These are phyloP conservation scores for Perkinsus marinus DNA, from an alignment of 169 alveolate genomes.

Conservation along the genomic window DNA sequence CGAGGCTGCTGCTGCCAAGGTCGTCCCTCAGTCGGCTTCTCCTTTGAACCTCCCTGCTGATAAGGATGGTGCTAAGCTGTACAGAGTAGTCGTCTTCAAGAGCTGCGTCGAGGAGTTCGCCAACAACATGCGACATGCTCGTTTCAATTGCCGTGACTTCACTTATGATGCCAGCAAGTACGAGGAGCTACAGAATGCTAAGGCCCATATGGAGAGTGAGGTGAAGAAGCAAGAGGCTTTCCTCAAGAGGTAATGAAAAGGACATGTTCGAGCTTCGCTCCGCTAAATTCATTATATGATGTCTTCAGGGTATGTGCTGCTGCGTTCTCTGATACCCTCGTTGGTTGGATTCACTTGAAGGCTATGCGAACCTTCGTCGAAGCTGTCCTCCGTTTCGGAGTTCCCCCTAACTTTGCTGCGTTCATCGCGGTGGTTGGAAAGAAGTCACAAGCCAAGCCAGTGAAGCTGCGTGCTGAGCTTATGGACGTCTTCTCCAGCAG, in stretches of 20 bases:
- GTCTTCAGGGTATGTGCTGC: conserved; percentile 47
- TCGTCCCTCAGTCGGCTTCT: conserved; percentile 53
- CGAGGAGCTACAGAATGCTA: conserved; percentile 19
- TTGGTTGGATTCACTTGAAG: conserved; percentile 56
- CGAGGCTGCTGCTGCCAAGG: conserved; percentile 39
- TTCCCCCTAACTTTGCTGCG: conserved; percentile 58
- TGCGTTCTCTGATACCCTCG: conserved; percentile 54
- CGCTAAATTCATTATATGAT: neutral
- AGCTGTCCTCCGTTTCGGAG: conserved; percentile 60
- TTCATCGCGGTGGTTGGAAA: conserved; percentile 26
- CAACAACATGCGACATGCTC: conserved; percentile 20
- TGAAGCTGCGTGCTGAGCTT: conserved; percentile 25
- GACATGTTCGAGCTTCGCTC: neutral
- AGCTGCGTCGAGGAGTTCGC: conserved; percentile 31
- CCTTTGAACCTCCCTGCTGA: conserved; percentile 19
- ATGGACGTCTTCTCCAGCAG: conserved; percentile 24
- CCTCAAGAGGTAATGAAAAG: neutral
- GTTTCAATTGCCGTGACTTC: conserved; percentile 36
- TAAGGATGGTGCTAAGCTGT: conserved; percentile 51
- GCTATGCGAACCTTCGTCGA: conserved; percentile 62
- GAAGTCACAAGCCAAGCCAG: conserved; percentile 18
- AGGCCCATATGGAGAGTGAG: conserved; percentile 35
- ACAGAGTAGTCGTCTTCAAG: conserved; percentile 44
- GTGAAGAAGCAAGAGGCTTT: conserved; percentile 38
- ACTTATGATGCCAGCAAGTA: conserved; percentile 36